Base-by-base conservation (phyloP, 169 alveolate genomes). In the Eimeria praecox region DNA sequence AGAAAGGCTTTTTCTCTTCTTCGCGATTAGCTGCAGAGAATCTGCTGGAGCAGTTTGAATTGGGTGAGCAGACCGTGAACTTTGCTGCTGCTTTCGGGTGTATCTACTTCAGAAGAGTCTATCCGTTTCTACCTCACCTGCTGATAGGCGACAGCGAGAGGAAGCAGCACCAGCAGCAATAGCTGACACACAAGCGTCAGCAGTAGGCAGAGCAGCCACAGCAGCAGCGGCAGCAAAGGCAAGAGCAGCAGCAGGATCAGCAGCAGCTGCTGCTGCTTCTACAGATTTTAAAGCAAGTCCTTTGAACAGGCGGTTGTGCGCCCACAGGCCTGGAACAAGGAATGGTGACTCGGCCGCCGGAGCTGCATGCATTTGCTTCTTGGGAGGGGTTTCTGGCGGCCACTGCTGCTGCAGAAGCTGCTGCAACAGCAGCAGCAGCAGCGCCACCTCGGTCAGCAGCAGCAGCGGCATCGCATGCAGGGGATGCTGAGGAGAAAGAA, bases 281-380 rank as follows among this genome's bases (percentile, higher is more conserved):
- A 6, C 35, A 27, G 35, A n/a, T 30, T 6, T 30, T 30, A n/a
- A n/a, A n/a, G n/a, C n/a, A n/a, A n/a, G n/a, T n/a, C n/a, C 8
- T 33, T 66, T 33, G 27, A 8, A 16, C 30, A 0, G 20, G 30
- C 69, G 20, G 44, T n/a, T 82, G 42, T 20, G 42, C 77, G 16
- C 73, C 24, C 38, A 4, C 49, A 94, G 96, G 96, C 42, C 44
- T 94, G 33, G 95, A 88, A 66, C 95, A 88, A 69, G 94, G 92
- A 66, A 80, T 86, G 86, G 24, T 85, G 3, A 86, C 95, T 52
- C 83, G 86, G 5, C 89, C 77, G 0, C 96, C 95, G 6, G 95
- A 94, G 66, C 92, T 87, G 56, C 95, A 75, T 44, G 95, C 42
- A 20, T 94, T 71, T 75, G 95, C 96, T 44, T 86, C 95, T 0